Percentiles rank a stretch among this genome's conserved stretches.
phyloP scores from a whole-genome alignment of 2,329 filamentous ascomycete species.

The Pezicula rhizophila region DNA sequence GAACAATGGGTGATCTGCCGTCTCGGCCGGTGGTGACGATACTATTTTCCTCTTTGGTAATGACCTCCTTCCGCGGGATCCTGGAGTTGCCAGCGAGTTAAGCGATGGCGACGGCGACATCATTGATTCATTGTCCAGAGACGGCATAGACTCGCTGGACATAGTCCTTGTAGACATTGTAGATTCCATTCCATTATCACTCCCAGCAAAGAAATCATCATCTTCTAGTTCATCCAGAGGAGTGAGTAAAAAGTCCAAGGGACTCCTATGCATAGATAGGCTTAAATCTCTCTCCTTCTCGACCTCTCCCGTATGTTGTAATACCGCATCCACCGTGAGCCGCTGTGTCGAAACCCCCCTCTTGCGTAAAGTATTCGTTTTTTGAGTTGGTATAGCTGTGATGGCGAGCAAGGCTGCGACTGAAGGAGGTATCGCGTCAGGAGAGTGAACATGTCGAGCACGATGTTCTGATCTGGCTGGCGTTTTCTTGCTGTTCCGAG shows the following conservation, averaged over 20 bases:
- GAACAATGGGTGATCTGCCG: slow-evolving; percentile 47
- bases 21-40: slow-evolving; percentile 46
- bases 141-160: slow-evolving; percentile 57
- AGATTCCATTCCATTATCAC: slow-evolving; percentile 48
- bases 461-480: slow-evolving; percentile 19
- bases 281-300: slow-evolving; percentile 55
- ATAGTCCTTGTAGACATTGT: slow-evolving; percentile 47
- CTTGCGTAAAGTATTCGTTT: slow-evolving; percentile 18
- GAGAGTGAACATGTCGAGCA: slow-evolving; percentile 39
- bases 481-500: slow-evolving; percentile 12
- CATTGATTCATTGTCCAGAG: slow-evolving; percentile 46
- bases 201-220: slow-evolving; percentile 36
- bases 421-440: slow-evolving; percentile 51
- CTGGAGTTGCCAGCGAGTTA: slow-evolving; percentile 21
- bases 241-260: slow-evolving; percentile 53
- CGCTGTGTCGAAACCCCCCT: slow-evolving; percentile 21
- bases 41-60: slow-evolving; percentile 47
- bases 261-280: slow-evolving; percentile 45
- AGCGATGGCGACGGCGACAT: slow-evolving; percentile 25
- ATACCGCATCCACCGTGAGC: slow-evolving; percentile 51
- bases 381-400: slow-evolving; percentile 51
- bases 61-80: slow-evolving; percentile 33
- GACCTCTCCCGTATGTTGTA: slow-evolving; percentile 43
- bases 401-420: slow-evolving; percentile 56
- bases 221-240: slow-evolving; percentile 52